Base-by-base conservation (phyloP, 148 eudicot genomes). In the Rhododendron kiyosumense region DNA sequence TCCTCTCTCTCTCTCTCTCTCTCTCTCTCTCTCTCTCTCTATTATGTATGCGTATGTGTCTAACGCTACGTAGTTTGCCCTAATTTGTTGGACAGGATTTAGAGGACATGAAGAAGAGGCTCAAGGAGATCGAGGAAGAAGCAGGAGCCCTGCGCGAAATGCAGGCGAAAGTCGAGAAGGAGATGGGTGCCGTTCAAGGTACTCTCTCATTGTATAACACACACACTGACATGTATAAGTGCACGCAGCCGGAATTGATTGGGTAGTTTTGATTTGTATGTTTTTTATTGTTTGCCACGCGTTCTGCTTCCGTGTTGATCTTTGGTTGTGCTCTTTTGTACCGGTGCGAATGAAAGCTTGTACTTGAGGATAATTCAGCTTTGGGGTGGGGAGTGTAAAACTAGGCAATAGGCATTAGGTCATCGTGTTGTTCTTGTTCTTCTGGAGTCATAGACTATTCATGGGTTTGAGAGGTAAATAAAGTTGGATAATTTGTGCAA, bases 111-210 rank as follows among this genome's bases (percentile, higher is more conserved):
- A 89, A 86, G 81, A 89, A 89, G 87, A 86, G 90, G n/a, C 83
- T 89, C 9, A 89, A 89, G 75, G 90, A 89, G 88, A 89, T 89
- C 15, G 90, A 89, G 28, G 88, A 89, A 57, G 90, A 89, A 78
- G 90, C 90, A 0, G 90, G 87, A 8, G 88, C 88, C 34, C 88
- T 89, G 26, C 86, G 90, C n/a, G 88, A 89, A 76, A 89, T 89
- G 90, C 90, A 89, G 85, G 88, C 90, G 28, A 89, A 89, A 67
- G 90, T 89, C 20, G 90, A 89, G 86, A 89, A 89, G 75, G 90
- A 89, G 78, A 89, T 89, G 90, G 90, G 90, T 3, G 81, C 85
- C 2, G 88, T 80, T 77, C 85, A 86, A 89, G 90, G 90, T 89
- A 17, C 38, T 48, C 41, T 38, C 48, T 54, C 79, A 69, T 52